Base-by-base conservation (phyloP, 1,284 basidiomycete genomes). In the Inonotus hispidus region DNA sequence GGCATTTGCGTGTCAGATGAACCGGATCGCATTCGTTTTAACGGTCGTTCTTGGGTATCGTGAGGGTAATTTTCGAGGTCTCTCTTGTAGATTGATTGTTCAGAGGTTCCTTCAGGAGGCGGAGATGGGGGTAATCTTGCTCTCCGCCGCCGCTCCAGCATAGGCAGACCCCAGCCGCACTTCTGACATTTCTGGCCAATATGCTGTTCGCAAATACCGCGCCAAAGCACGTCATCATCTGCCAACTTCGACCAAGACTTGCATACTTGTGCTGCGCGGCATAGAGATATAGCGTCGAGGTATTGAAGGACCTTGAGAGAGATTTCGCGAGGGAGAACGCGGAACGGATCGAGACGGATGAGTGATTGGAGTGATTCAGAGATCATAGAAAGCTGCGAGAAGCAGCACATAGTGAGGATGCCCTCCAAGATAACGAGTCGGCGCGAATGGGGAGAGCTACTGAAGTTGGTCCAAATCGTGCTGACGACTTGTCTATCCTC, bases 401-500 rank as follows among this genome's bases (percentile, higher is more conserved):
- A 98, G 76, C 96, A 99, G 74, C 96, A 99, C 93, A 99, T 99
- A n/a, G 97, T 98, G 68, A 99, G 86, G 63, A 99, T 83, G 35
- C 96, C 96, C 70, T 94, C 93, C 52, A 99, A 87, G 70, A 99
- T 98, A 70, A 99, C 84, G 45, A 92, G 92, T 45, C 96, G 85
- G 38, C 93, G 87, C 10, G 90, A 85, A 69, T 97, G 94, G 0
- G 94, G 87, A 0, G 96, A 97, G 0, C 93, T 93, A 11, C 94
- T 97, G 75, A 99, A 99, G 68, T 89, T 92, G 61, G 95, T 93
- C 97, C 97, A 99, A 64, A 98, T 87, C 6, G 90, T 84, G 69
- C 90, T 98, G 71, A 99, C 90, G 25, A 90, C 87, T 69, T 92
- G 86, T 57, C 97, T 85, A 68, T 99, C 96, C 58, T 88, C 80